These are phyloP conservation scores for Tagetes erecta DNA, from an alignment of 129 eudicot genomes.

Conservation along the genomic window DNA sequence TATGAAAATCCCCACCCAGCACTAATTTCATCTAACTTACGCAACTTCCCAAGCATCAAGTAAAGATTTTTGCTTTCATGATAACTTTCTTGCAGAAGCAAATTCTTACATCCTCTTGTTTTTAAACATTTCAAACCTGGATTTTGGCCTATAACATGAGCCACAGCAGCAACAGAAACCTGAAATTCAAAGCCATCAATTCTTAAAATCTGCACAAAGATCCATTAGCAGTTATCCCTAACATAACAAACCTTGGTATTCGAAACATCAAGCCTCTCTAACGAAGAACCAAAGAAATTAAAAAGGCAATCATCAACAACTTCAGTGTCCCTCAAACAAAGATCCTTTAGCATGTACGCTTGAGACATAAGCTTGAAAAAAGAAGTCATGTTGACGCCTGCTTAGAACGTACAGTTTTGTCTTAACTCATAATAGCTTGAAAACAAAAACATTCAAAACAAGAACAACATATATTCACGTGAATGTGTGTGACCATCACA, in stretches of 20 bases:
- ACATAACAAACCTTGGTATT: conserved; percentile 64
- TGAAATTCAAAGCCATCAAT: conserved; percentile 31
- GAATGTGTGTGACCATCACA: not conserved
- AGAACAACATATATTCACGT: not conserved
- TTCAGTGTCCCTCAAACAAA: conserved; percentile 71
- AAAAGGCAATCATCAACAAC: conserved; percentile 57
- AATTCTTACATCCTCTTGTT: conserved; percentile 66
- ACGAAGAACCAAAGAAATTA: conserved; percentile 54
- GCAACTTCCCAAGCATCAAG: conserved; percentile 46
- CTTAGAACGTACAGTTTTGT: conserved; percentile 22
- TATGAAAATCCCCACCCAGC: conserved; percentile 89
- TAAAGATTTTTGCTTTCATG: conserved; percentile 31
- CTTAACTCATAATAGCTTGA: not conserved
- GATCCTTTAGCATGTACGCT: conserved; percentile 56
- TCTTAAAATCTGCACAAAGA: conserved; percentile 10
- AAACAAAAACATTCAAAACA: not conserved
- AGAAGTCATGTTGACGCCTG: conserved; percentile 54
- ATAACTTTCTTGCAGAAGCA: conserved; percentile 33
- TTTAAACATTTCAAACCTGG: conserved; percentile 55
- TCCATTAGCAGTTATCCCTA: not conserved
- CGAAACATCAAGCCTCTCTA: conserved; percentile 83
- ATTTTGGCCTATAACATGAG: conserved; percentile 48
- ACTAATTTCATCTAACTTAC: conserved; percentile 67
- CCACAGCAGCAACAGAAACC: conserved; percentile 61
- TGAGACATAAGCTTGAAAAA: conserved; percentile 64